Evolutionary conservation across 495 filamentous ascomycete genomes (phyloP).

Genomic region (Hypoxylon cercidicola): DNA sequence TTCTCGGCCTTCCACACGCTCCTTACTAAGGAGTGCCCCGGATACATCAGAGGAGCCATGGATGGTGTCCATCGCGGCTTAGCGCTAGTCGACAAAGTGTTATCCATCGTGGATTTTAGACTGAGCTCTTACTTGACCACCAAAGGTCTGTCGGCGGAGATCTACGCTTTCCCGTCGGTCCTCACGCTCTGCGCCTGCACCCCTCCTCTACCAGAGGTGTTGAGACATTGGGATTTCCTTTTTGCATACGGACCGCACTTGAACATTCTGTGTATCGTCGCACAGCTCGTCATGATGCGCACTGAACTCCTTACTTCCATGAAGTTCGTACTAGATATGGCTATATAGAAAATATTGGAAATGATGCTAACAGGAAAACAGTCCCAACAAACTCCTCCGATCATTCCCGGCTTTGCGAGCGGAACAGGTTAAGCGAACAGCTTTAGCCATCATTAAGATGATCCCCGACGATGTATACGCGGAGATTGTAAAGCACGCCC

Average conservation of each 20-base stretch:
- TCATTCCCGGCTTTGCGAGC: constrained; percentile 89
- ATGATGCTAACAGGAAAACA: constrained; percentile 49
- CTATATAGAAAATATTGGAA: background rate
- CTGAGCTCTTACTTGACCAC: constrained; percentile 82
- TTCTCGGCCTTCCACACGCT: constrained; percentile 91
- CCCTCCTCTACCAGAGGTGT: constrained; percentile 93
- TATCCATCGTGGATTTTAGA: constrained; percentile 90
- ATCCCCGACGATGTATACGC: constrained; percentile 90
- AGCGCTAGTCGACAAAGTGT: constrained; percentile 86
- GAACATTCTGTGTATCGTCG: constrained; percentile 96
- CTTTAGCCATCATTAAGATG: constrained; percentile 81
- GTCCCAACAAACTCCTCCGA: constrained; percentile 89
- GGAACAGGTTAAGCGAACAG: constrained; percentile 79
- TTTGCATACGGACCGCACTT: constrained; percentile 95
- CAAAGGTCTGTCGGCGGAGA: constrained; percentile 88
- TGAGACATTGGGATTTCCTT: constrained; percentile 97
- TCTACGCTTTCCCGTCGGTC: constrained; percentile 98
- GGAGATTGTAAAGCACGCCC: constrained; percentile 87
- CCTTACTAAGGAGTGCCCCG: constrained; percentile 88
- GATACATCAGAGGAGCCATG: constrained; percentile 95
- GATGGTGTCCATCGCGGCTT: constrained; percentile 95
- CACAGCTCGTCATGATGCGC: constrained; percentile 89
- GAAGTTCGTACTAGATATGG: constrained; percentile 68
- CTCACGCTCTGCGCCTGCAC: constrained; percentile 95
- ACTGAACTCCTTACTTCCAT: constrained; percentile 82